Evolutionary conservation across 2,329 filamentous ascomycete species (phyloP).

Genomic region (Trichoderma harzianum): DNA sequence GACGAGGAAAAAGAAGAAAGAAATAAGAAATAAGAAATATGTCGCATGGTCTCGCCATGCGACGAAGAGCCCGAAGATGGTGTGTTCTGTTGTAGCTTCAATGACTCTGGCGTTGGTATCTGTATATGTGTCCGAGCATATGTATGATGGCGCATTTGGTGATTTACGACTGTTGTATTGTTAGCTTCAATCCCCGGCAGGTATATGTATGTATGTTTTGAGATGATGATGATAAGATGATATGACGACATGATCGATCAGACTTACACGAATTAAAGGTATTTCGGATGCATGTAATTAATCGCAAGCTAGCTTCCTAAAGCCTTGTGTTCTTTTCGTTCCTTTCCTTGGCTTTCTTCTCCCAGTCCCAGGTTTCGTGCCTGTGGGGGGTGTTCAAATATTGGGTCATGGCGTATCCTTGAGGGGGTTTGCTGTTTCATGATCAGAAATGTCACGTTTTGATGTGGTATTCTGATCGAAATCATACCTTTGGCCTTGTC

Average conservation of each 20-base stretch:
- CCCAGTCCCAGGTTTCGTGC: constrained; percentile 9
- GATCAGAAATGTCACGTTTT: not conserved
- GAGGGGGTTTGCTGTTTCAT: not conserved
- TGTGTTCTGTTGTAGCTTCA: not conserved
- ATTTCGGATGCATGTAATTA: not conserved
- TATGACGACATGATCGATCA: not conserved
- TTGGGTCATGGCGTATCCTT: not conserved
- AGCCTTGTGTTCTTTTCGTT: not conserved
- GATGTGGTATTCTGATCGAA: not conserved
- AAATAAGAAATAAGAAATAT: not conserved
- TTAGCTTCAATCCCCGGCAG: not conserved
- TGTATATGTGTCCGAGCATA: not conserved
- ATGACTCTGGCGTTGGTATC: not conserved
- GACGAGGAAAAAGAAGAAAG: no score
- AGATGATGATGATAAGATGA: constrained; percentile 3
- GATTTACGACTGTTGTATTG: not conserved
- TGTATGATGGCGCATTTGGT: not conserved
- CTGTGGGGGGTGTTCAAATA: not conserved
- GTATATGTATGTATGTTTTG: not conserved
- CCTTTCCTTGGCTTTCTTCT: not conserved
- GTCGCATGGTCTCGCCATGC: not conserved
- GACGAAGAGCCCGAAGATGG: no score
- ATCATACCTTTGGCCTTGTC: not conserved
- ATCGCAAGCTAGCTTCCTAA: not conserved
- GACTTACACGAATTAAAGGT: not conserved